Conservation (phyloP, 805 yeast species). For the Saccharomyces eubayanus region DNA sequence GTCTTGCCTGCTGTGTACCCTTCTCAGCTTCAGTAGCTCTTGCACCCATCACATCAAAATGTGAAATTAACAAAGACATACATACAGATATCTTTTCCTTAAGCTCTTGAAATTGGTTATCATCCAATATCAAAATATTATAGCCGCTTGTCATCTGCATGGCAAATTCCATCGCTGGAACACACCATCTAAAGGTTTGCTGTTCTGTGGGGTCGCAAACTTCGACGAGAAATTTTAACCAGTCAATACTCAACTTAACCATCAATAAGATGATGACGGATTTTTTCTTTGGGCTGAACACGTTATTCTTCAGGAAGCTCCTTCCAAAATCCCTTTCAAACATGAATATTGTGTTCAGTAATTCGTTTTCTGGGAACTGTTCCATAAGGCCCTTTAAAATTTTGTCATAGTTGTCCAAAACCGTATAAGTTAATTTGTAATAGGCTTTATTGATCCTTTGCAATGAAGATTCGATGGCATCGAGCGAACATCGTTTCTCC, state of each 20-base stretch:
- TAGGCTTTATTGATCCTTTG: conserved; percentile 56
- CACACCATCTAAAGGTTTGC: conserved; percentile 93
- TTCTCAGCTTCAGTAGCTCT: conserved; percentile 60
- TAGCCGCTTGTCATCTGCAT: conserved; percentile 90
- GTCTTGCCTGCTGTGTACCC: conserved; percentile 25
- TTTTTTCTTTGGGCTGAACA: conserved; percentile 45
- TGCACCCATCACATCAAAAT: conserved; percentile 97
- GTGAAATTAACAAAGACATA: conserved; percentile 86
- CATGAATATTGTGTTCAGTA: conserved; percentile 63
- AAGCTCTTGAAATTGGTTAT: conserved; percentile 63
- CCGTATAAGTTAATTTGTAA: conserved; percentile 56
- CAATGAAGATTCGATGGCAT: conserved; percentile 65
- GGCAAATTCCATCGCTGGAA: conserved; percentile 88
- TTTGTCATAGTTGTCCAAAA: conserved; percentile 51
- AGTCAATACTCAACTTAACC: conserved; percentile 69
- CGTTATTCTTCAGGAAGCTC: conserved; percentile 57
- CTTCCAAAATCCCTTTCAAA: conserved; percentile 78
- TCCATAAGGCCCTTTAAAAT: conserved; percentile 47
- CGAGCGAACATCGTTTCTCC: conserved; percentile 62
- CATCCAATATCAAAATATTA: conserved; percentile 71
- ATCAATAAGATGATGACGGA: conserved; percentile 63
- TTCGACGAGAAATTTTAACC: conserved; percentile 90
- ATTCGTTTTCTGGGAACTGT: conserved; percentile 61
- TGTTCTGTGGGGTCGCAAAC: conserved; percentile 90
- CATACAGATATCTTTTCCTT: conserved; percentile 86